Evolutionary conservation across 345 rosid species (phyloP), one percentile per base, ranked within the genome.

Genomic region (Nasturtium officinale): DNA sequence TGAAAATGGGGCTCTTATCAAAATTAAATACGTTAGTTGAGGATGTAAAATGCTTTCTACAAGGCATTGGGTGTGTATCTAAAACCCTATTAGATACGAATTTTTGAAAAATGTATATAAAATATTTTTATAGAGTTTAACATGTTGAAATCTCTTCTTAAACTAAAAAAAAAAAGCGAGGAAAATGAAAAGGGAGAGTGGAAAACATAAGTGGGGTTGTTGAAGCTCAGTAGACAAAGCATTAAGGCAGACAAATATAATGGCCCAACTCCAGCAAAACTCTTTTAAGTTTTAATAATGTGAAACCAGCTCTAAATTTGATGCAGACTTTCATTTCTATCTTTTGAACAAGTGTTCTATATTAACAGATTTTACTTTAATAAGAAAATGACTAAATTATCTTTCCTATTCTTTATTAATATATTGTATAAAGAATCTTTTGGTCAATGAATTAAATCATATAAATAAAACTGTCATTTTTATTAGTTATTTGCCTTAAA

Each of bases 131-230:
- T 29, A 29, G 26, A 30, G 11, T 7, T 18, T 17, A 16, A 47
- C 43, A 47, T 6, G 28, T 29, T 63, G 17, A 1, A 47, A 17
- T 29, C 4, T 29, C 43, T 11, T 46, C 12, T 28, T 12, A 7
- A 4, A 46, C 29, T 30, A 64, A 8, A 29, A 2, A 8, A 29
- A 2, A 64, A 63, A 64, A 4, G 29, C 20, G 56, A 29, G 29
- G 18, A 58, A 55, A 43, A 15, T 21, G 79, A 66, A 83, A 73
- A 70, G 20, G 57, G 71, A 16, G 37, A 47, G 58, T 65, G 69
- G 58, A 65, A 47, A 65, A 65, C 69, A 12, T 77, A 78, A 50
- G 83, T 84, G 81, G 87, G 83, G 83, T 42, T 70, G 57, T 46
- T 78, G 85, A 84, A 76, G 75, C 23, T 76, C 64, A 56, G 81